Evolutionary conservation across 2,329 filamentous ascomycete species (phyloP).

Genomic region (Chaetomium strumarium): DNA sequence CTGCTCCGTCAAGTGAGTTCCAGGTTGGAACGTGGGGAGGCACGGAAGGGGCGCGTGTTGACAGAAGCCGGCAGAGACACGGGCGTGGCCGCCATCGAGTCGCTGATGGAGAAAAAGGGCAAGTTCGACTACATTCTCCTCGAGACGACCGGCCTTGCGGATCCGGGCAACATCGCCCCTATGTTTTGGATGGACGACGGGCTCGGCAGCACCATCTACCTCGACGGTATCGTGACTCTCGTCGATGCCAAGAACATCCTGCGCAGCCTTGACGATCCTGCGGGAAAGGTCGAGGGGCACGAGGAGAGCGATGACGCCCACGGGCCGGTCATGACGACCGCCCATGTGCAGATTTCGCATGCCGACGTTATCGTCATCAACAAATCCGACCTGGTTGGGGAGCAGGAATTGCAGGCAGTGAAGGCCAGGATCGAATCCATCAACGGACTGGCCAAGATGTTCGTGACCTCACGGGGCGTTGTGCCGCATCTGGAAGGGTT

Average conservation of each 20-base stretch:
- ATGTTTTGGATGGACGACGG: constrained; percentile 98
- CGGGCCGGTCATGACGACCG: constrained; percentile 76
- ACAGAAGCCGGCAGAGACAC: constrained; percentile 57
- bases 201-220: constrained; percentile 87
- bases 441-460: constrained; percentile 80
- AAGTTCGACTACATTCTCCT: constrained; percentile 96
- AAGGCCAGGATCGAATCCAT: constrained; percentile 71
- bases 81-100: constrained; percentile 91
- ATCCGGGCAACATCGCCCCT: constrained; percentile 91
- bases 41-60: background rate
- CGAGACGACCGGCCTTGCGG: constrained; percentile 90
- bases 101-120: constrained; percentile 87
- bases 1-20: constrained; percentile 80
- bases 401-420: constrained; percentile 63
- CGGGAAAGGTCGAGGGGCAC: constrained; percentile 47
- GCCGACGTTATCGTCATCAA: constrained; percentile 94
- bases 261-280: constrained; percentile 69
- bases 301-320: constrained; percentile 44
- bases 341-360: constrained; percentile 93
- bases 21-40: no score
- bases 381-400: constrained; percentile 77
- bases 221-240: constrained; percentile 93
- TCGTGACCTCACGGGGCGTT: constrained; percentile 72
- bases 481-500: constrained; percentile 81
- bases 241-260: constrained; percentile 94